phyloP scores from a whole-genome alignment of 2,329 filamentous ascomycete genomes.

The Pseudogymnoascus sp. region DNA sequence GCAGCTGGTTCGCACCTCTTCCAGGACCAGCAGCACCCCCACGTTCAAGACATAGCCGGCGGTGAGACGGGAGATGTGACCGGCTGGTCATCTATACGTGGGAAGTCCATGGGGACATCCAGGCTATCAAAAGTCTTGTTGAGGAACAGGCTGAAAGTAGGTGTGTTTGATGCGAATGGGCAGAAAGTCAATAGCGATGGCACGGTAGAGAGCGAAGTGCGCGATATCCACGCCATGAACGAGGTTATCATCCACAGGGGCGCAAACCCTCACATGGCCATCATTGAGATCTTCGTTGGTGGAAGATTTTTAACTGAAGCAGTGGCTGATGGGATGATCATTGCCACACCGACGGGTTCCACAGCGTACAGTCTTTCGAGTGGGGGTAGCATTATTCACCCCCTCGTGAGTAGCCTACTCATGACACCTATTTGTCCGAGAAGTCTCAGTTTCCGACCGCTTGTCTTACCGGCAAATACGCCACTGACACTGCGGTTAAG shows the following conservation, averaged over 20 bases:
- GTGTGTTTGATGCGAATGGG: constrained; percentile 67
- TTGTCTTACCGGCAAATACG: constrained; percentile 82
- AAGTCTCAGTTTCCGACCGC: constrained; percentile 82
- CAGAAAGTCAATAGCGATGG: constrained; percentile 42
- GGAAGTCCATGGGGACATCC: constrained; percentile 71
- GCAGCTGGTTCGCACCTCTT: constrained; percentile 28
- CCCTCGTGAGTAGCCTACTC: constrained; percentile 78
- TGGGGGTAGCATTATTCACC: constrained; percentile 90
- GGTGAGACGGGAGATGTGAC: constrained; percentile 30
- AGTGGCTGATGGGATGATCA: constrained; percentile 89
- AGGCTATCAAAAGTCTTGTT: constrained; percentile 76
- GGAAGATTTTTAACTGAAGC: constrained; percentile 87
- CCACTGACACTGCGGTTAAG: constrained; percentile 76
- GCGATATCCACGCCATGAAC: constrained; percentile 67
- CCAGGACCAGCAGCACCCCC: constrained; percentile 27
- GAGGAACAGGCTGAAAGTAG: constrained; percentile 78
- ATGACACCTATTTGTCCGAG: constrained; percentile 92
- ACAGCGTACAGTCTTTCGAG: constrained; percentile 93
- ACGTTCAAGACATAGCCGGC: constrained; percentile 17
- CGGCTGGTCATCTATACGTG: constrained; percentile 66
- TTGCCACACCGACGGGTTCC: constrained; percentile 88
- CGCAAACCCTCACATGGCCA: constrained; percentile 78
- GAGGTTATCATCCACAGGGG: constrained; percentile 92
- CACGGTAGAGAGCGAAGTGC: constrained; percentile 25
- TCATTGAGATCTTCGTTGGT: constrained; percentile 87